Evolutionary conservation across 495 filamentous ascomycete genomes (phyloP).

Genomic region (Annulohypoxylon nitens): DNA sequence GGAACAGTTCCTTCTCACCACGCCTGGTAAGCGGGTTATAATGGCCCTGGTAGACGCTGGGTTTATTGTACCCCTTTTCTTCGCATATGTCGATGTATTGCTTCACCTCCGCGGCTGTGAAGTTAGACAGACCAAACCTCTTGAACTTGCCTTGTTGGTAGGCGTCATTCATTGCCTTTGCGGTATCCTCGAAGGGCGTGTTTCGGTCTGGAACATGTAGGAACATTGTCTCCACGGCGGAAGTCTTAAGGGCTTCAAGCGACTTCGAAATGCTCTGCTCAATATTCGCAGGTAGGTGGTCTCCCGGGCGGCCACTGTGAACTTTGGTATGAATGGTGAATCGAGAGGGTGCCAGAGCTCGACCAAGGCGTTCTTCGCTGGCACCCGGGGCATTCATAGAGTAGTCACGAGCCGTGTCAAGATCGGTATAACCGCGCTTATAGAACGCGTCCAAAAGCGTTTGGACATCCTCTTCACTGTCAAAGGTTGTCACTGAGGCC

Average conservation of each 20-base stretch:
- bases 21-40: slow-evolving; percentile 60
- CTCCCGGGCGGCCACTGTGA: background rate
- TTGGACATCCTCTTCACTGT: background rate
- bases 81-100: slow-evolving; percentile 59
- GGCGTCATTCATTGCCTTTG: slow-evolving; percentile 56
- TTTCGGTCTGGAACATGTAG: slow-evolving; percentile 60
- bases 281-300: background rate
- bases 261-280: background rate
- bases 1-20: slow-evolving; percentile 61
- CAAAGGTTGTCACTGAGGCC: background rate
- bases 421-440: background rate
- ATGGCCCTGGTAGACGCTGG: slow-evolving; percentile 64
- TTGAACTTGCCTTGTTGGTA: slow-evolving; percentile 57
- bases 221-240: slow-evolving; percentile 45
- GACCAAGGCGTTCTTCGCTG: background rate
- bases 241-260: background rate
- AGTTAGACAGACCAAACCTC: slow-evolving; percentile 63
- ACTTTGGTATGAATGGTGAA: slow-evolving; percentile 12
- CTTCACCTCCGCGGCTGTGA: slow-evolving; percentile 58
- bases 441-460: background rate
- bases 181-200: slow-evolving; percentile 59
- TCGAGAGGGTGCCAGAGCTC: background rate
- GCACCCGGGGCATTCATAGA: background rate
- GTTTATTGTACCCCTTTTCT: slow-evolving; percentile 57
- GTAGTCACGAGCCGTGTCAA: slow-evolving; percentile 2